Conservation (phyloP, 192 early-diverging fungal genomes). For the Obelidium mucronatum region DNA sequence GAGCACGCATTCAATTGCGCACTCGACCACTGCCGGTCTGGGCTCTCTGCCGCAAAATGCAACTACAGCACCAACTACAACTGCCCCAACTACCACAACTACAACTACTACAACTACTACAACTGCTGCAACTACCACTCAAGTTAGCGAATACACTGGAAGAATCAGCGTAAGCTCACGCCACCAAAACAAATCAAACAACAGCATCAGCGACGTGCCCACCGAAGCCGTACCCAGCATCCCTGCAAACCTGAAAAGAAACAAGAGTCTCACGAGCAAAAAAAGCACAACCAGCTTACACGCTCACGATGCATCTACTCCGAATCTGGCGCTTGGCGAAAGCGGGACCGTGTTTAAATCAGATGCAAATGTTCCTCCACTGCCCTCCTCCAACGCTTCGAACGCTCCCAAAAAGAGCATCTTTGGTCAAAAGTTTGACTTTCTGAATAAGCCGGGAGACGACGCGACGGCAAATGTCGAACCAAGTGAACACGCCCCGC, state of each 20-base stretch:
- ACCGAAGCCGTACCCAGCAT: slow-evolving; percentile 15
- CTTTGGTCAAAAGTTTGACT: slow-evolving; percentile 18
- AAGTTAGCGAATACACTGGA: slow-evolving; percentile 8
- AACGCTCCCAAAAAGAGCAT: background rate
- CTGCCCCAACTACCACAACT: background rate
- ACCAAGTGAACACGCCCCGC: background rate
- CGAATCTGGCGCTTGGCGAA: no score
- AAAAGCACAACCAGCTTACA: background rate
- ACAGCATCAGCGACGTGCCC: slow-evolving; percentile 14
- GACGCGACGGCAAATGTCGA: background rate
- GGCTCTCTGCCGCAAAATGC: background rate
- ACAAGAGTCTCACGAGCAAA: slow-evolving; percentile 1
- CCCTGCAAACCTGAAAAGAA: background rate
- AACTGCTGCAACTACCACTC: background rate
- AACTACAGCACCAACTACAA: background rate
- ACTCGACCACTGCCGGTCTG: no score
- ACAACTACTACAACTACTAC: background rate
- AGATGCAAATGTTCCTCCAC: no score
- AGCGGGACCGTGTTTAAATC: background rate
- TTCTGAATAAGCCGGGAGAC: slow-evolving; percentile 18
- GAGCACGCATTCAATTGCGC: no score
- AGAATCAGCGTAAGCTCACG: slow-evolving; percentile 22
- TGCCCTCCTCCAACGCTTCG: no score
- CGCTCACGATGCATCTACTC: background rate
- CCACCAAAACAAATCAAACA: slow-evolving; percentile 3